These are phyloP conservation scores for Colletotrichum tabaci DNA, from an alignment of 2,329 filamentous ascomycete species.

Conservation along the genomic window DNA sequence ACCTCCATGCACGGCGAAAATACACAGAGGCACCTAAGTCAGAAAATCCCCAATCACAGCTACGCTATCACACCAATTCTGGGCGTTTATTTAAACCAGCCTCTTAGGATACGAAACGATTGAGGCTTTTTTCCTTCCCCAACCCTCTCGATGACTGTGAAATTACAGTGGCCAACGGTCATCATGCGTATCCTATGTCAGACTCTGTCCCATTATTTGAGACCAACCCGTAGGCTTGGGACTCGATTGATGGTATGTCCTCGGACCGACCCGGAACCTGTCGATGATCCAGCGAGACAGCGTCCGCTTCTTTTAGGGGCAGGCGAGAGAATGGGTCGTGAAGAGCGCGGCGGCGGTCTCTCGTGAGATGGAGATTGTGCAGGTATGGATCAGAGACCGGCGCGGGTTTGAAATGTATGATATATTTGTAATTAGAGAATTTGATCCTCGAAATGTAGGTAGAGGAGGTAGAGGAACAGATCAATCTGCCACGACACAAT, in stretches of 20 bases:
- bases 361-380: constrained; percentile 15
- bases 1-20: constrained; percentile 27
- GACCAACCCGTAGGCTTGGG: neutral
- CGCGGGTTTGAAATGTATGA: neutral
- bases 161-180: constrained; percentile 33
- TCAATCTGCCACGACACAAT: neutral
- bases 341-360: constrained; percentile 33
- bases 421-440: neutral
- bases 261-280: constrained; percentile 21
- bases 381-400: neutral
- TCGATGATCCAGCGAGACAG: constrained; percentile 38
- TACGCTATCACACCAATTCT: neutral
- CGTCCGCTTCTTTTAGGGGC: constrained; percentile 28
- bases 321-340: constrained; percentile 21
- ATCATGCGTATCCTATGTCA: constrained; percentile 26
- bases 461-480: neutral
- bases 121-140: constrained; percentile 26
- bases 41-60: constrained; percentile 16
- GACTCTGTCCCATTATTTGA: neutral
- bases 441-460: too few species aligned
- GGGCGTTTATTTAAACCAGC: neutral
- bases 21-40: constrained; percentile 30
- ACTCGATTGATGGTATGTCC: neutral
- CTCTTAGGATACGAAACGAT: constrained; percentile 26
- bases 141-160: constrained; percentile 31